Base-by-base conservation (phyloP, 306 rosid genomes). In the Begonia loranthoides region DNA sequence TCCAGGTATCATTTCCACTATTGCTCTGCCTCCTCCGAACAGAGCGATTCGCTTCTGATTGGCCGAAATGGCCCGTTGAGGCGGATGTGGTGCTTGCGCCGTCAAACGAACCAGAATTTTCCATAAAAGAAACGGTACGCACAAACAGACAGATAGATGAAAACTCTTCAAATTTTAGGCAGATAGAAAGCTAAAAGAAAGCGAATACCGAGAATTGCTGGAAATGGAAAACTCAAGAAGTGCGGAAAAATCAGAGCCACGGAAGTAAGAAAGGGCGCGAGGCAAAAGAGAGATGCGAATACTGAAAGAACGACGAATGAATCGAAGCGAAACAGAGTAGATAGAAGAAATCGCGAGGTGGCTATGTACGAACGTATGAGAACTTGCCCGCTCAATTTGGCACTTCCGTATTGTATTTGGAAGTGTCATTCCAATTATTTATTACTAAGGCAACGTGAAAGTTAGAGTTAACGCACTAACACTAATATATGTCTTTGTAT, bases 11-110 rank as follows among this genome's bases (percentile, higher is more conserved):
- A 19, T 16, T 64, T 13, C 14, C 62, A 38, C 61, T n/a, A 21
- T 69, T 45, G 53, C 14, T 48, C 24, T 68, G 63, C 43, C 95
- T 64, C 52, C 75, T 76, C 24, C 90, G 85, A 47, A 76, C 43
- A 8, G 75, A 61, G 4, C 60, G 50, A 39, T 44, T 70, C 65
- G 56, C 62, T 73, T 83, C 90, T 47, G 76, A 70, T 38, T 60
- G 79, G 44, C 45, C 22, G 46, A 2, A 33, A n/a, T 63, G 19
- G 24, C 41, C 63, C 28, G 63, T 48, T 9, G 61, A 10, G 28
- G 55, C 13, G 44, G 14, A 51, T 0, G 64, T 13, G 69, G 61
- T 40, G 69, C 49, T 62, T 13, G 46, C 45, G 34, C 53, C 58
- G 16, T 77, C 73, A 17, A 70, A 48, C 63, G 74, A 41, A 56